A percentile compares a stretch with the other conserved stretches of the same genome.
phyloP scores from a whole-genome alignment of 225 moss, liverwort and hornwort genomes.

The Pleurozium schreberi region DNA sequence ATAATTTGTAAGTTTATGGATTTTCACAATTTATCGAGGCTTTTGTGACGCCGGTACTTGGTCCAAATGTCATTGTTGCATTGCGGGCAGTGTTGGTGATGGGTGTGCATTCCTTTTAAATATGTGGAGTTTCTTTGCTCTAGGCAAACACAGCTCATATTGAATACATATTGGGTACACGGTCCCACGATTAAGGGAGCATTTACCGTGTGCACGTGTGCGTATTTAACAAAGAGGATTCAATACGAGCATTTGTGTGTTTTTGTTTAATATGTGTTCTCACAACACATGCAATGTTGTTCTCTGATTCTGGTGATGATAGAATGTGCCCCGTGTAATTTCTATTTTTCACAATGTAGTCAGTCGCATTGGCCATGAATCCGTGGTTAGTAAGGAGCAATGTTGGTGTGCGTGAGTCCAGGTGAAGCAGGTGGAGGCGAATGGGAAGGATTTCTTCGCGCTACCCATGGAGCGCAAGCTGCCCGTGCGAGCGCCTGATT shows the following conservation, averaged over 20 bases:
- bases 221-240: background rate
- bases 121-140: background rate
- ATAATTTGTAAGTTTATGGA: too few species aligned
- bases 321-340: too few species aligned
- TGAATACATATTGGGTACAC: background rate
- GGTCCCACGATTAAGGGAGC: background rate
- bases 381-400: background rate
- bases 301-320: background rate
- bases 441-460: conserved; percentile 40
- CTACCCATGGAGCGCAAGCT: conserved; percentile 39
- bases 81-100: background rate
- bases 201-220: background rate
- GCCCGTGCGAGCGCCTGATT: conserved; percentile 16
- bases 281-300: background rate
- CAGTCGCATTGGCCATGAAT: background rate
- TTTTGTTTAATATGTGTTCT: background rate
- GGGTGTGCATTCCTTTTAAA: background rate
- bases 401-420: background rate
- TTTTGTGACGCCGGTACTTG: background rate
- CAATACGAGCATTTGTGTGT: background rate
- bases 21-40: background rate
- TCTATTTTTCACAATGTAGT: background rate
- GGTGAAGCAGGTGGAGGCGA: conserved; percentile 30
- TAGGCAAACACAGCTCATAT: background rate
- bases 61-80: background rate